A percentile compares a stretch with the other conserved stretches of the same genome.
phyloP scores from a whole-genome alignment of 148 eudicot genomes.

The Vaccinium myrtillus region DNA sequence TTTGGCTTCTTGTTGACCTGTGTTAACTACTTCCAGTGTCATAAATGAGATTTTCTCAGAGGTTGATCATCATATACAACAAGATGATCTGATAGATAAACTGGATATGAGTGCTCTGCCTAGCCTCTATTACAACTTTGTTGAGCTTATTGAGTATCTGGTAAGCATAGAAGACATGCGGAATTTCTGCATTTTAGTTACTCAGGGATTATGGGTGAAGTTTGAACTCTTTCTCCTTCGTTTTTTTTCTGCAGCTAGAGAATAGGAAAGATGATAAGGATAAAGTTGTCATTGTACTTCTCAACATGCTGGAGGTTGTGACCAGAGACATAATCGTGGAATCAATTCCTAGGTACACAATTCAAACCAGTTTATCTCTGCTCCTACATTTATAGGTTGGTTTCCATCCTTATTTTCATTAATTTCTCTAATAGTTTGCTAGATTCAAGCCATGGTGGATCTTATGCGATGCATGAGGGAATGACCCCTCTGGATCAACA shows the following conservation, averaged over 20 bases:
- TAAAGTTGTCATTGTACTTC: conserved; percentile 52
- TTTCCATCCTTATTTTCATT: conserved; percentile 4
- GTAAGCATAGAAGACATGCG: conserved; percentile 25
- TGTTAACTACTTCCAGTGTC: conserved; percentile 37
- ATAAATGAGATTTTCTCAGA: conserved; percentile 51
- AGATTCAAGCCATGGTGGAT: conserved; percentile 61
- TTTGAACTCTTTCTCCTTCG: not conserved
- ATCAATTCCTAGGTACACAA: conserved; percentile 45
- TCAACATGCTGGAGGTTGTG: conserved; percentile 66
- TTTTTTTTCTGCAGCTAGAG: conserved; percentile 36
- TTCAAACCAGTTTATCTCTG: not conserved
- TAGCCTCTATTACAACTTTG: conserved; percentile 49
- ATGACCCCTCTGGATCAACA: conserved; percentile 51
- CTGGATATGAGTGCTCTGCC: conserved; percentile 57
- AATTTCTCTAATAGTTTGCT: conserved; percentile 36
- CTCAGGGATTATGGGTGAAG: not conserved
- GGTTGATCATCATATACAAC: conserved; percentile 46
- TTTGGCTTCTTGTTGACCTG: not conserved
- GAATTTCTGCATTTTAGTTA: conserved; percentile 4
- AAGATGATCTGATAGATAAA: conserved; percentile 42
- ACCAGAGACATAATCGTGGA: conserved; percentile 66
- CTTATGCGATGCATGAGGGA: conserved; percentile 45
- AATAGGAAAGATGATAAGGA: conserved; percentile 58
- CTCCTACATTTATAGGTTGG: conserved; percentile 8
- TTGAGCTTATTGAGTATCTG: conserved; percentile 55